Conservation (phyloP, 768 basidiomycete genomes). For the Trametes villosa region DNA sequence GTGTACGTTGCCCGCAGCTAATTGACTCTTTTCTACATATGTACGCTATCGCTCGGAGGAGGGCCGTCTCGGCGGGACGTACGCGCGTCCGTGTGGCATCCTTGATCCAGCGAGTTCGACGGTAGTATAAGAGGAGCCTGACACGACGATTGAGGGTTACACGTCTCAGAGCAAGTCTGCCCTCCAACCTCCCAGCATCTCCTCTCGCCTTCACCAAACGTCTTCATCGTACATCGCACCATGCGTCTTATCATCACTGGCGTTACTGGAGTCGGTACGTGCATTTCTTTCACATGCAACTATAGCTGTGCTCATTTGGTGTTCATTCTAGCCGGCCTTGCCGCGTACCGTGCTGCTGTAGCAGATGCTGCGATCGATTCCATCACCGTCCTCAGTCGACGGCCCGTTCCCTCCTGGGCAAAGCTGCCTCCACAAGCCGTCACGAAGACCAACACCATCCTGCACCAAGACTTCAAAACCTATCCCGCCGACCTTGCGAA, state of each 20-base stretch:
- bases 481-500: constrained; percentile 37
- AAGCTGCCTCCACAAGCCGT: constrained; percentile 32
- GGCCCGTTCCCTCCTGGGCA: constrained; percentile 39
- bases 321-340: constrained; percentile 36
- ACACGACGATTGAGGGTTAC: too few relatives aligned
- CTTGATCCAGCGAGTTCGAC: too few relatives aligned
- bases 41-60: too few relatives aligned
- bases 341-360: constrained; percentile 39
- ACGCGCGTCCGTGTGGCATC: too few relatives aligned
- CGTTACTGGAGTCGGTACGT: constrained; percentile 40
- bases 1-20: too few relatives aligned
- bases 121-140: too few relatives aligned
- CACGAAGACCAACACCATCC: constrained; percentile 36
- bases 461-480: constrained; percentile 39
- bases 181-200: too few relatives aligned
- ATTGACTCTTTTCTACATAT: too few relatives aligned
- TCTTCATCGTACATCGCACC: background rate
- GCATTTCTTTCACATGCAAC: background rate
- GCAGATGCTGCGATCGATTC: constrained; percentile 33
- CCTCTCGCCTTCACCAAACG: background rate
- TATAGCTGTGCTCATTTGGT: background rate
- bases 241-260: constrained; percentile 29
- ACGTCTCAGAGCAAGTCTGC: too few relatives aligned
- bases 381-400: constrained; percentile 41
- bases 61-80: too few relatives aligned